Base-by-base conservation (phyloP, 192 early-diverging fungal genomes). In the Thamnidium elegans region DNA sequence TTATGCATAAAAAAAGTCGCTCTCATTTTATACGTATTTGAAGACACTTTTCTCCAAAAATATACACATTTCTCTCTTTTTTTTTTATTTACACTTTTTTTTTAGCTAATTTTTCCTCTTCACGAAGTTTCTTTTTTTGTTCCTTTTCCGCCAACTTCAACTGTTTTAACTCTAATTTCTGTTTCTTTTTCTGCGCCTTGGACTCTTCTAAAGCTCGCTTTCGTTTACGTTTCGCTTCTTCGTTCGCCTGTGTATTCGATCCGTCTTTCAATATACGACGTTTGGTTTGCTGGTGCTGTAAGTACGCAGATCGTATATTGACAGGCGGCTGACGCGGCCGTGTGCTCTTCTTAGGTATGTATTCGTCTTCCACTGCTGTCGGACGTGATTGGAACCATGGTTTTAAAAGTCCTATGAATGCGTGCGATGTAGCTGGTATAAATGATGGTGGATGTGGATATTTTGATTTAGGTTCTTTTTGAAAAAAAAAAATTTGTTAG, bases 371-470 rank as follows among this genome's bases (percentile, higher is more conserved):
- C 15, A 79, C 23, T 3, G 42, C 46, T 0, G 56, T 58, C 7
- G 55, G 54, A 46, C 86, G 85, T 63, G 85, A 73, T 46, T 62
- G 55, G 50, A 89, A 90, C 52, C 89, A 92, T 8, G 73, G 72
- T 34, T 78, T 74, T 54, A 98, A 66, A 13, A 98, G 68, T 7
- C 90, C 90, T 70, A 98, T 92, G 10, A 89, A 82, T n/a, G 74
- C 77, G 4, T 70, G 62, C 72, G 20, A 84, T 75, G 1, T 66
- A 43, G 94, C 69, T 3, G 92, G 88, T 15, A 73, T 26, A 79
- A 92, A 98, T 0, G 82, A 76, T 9, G 79, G 75, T 1, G 89
- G 80, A 3, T 75, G 78, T 44, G 69, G 70, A 30, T 84, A 79
- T 20, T 80, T 71, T 17, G 76, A 32, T 20, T 23, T 30, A 42